Percentiles rank a stretch among this genome's conserved stretches.
phyloP scores from a whole-genome alignment of 1,139 yeast genomes.

The Kurtzmaniella quercitrusa region DNA sequence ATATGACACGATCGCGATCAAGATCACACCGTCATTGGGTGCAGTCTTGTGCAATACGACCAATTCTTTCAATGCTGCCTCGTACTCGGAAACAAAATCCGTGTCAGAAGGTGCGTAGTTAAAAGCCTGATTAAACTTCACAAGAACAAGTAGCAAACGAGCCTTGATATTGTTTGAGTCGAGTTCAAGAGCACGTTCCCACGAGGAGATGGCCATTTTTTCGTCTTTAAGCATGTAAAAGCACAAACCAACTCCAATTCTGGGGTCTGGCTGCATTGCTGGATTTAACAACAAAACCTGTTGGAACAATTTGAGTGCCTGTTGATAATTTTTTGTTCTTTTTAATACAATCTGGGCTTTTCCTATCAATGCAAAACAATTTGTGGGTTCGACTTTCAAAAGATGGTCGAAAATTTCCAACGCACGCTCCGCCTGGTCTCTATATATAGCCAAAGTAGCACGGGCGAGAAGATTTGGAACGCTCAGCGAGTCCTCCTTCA shows the following conservation, averaged over 20 bases:
- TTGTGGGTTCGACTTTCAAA: constrained; percentile 46
- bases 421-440: constrained; percentile 60
- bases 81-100: constrained; percentile 50
- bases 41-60: constrained; percentile 23
- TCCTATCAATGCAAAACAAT: constrained; percentile 76
- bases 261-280: constrained; percentile 78
- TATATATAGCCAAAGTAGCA: constrained; percentile 47
- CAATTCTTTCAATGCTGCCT: constrained; percentile 37
- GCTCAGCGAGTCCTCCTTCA: constrained; percentile 16
- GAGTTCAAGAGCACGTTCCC: constrained; percentile 76
- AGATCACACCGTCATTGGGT: constrained; percentile 34
- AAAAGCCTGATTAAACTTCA: constrained; percentile 64
- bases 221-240: constrained; percentile 85
- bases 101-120: constrained; percentile 56
- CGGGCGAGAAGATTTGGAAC: constrained; percentile 54
- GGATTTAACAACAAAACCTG: constrained; percentile 77
- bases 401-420: constrained; percentile 57
- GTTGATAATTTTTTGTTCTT: constrained; percentile 62
- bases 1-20: constrained; percentile 47
- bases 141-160: constrained; percentile 61
- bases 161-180: constrained; percentile 62
- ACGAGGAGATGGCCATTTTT: constrained; percentile 71
- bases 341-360: constrained; percentile 78
- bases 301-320: constrained; percentile 80
- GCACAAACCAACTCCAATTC: constrained; percentile 93